Evolutionary conservation across 2,329 filamentous ascomycete genomes (phyloP).

Genomic region (Fusarium napiforme): DNA sequence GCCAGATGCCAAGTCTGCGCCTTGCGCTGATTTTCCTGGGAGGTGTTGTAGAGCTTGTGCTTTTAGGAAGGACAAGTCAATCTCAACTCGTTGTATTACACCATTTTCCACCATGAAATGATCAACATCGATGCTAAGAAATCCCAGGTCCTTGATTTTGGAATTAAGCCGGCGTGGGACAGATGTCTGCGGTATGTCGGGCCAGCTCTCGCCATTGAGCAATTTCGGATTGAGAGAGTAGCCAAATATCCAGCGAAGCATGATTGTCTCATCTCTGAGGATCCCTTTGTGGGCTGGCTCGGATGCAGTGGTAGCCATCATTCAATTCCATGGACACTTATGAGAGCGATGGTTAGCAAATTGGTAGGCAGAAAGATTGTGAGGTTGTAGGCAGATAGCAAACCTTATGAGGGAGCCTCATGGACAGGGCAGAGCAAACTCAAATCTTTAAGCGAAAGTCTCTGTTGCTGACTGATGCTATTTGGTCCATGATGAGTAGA

Average conservation of each 20-base stretch:
- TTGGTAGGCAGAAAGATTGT: too few relatives aligned
- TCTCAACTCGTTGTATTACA: slow-evolving; percentile 15
- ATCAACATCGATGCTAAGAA: slow-evolving; percentile 30
- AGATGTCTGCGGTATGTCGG: background rate
- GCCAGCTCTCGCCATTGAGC: background rate
- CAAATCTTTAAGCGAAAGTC: background rate
- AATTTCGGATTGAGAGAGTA: background rate
- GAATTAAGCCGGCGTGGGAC: background rate
- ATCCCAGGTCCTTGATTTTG: slow-evolving; percentile 13
- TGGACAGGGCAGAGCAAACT: background rate
- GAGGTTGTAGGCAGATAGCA: background rate
- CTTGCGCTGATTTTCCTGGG: background rate
- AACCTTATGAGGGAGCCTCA: rapidly evolving
- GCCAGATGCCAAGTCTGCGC: background rate
- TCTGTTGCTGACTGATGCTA: background rate
- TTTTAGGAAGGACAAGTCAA: slow-evolving; percentile 17
- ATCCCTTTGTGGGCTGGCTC: slow-evolving; percentile 24
- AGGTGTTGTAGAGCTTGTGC: slow-evolving; percentile 3
- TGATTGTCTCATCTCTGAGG: slow-evolving; percentile 25
- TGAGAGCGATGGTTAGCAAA: too few relatives aligned
- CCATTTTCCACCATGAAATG: slow-evolving; percentile 5
- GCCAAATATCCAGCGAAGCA: slow-evolving; percentile 27
- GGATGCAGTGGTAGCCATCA: background rate
- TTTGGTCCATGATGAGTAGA: background rate
- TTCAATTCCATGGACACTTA: too few relatives aligned